Evolutionary conservation across 2,329 filamentous ascomycete genomes (phyloP).

Genomic region (Aspergillus pseudonomiae): DNA sequence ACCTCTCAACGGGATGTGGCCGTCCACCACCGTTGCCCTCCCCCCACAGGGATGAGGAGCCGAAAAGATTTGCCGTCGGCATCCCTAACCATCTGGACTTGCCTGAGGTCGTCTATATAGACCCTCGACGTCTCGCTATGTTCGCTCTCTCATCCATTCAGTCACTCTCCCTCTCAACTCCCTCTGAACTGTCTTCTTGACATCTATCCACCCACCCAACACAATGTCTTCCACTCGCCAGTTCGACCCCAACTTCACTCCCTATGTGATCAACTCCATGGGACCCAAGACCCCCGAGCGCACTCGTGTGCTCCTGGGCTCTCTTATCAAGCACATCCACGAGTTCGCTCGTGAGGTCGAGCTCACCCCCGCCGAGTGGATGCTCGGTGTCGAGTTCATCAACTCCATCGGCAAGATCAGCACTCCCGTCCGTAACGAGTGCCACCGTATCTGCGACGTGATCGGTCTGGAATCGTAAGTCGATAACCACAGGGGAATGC

Average conservation of each 20-base stretch:
- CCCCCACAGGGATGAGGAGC: slow-evolving; percentile 38
- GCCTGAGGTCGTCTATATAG: slow-evolving; percentile 21
- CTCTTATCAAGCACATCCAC: slow-evolving; percentile 72
- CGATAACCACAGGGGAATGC: background rate
- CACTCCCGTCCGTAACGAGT: slow-evolving; percentile 71
- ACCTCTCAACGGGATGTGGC: slow-evolving; percentile 31
- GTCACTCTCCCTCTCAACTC: background rate
- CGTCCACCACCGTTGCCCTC: background rate
- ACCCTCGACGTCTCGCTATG: slow-evolving; percentile 13
- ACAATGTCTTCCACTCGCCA: slow-evolving; percentile 26
- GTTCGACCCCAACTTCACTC: slow-evolving; percentile 73
- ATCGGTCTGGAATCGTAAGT: slow-evolving; percentile 67
- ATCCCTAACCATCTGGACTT: slow-evolving; percentile 12
- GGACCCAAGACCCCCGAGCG: slow-evolving; percentile 68
- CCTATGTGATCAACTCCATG: slow-evolving; percentile 73
- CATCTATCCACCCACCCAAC: background rate
- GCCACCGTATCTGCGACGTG: slow-evolving; percentile 72
- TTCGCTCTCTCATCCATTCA: background rate
- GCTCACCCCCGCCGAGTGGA: slow-evolving; percentile 76
- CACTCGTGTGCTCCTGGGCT: slow-evolving; percentile 64
- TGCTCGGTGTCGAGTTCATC: slow-evolving; percentile 72
- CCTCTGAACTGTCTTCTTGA: background rate
- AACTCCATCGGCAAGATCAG: slow-evolving; percentile 74
- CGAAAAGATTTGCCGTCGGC: slow-evolving; percentile 28
- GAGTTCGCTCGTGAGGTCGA: slow-evolving; percentile 78